phyloP scores from a whole-genome alignment of 2,329 filamentous ascomycete species.

The Pyrenochaeta sp. region DNA sequence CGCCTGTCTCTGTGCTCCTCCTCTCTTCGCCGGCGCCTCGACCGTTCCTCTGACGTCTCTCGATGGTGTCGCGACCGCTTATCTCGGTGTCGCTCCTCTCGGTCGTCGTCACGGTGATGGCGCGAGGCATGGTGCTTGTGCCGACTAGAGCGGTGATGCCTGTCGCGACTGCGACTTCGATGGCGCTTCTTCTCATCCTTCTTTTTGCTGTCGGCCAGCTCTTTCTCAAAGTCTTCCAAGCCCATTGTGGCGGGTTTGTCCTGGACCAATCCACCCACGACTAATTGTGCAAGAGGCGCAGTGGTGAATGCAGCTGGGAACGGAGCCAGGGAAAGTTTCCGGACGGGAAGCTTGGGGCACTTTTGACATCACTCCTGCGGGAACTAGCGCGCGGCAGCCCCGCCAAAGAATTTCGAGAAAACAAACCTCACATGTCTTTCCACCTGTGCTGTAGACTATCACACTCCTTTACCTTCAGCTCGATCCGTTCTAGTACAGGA shows the following conservation, averaged over 20 bases:
- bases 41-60: constrained; percentile 49
- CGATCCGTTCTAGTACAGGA: not conserved
- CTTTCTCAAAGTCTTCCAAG: constrained; percentile 79
- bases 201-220: constrained; percentile 72
- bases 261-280: not conserved
- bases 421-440: constrained; percentile 1
- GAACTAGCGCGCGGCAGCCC: constrained; percentile 32
- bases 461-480: constrained; percentile 10
- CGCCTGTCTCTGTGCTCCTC: constrained; percentile 31
- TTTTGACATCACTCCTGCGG: constrained; percentile 37
- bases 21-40: constrained; percentile 31
- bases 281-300: not conserved
- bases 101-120: constrained; percentile 60
- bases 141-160: constrained; percentile 44
- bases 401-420: constrained; percentile 44
- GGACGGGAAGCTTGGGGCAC: constrained; percentile 25
- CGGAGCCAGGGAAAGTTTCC: constrained; percentile 16
- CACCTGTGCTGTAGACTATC: not conserved
- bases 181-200: constrained; percentile 60
- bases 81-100: constrained; percentile 61
- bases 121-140: constrained; percentile 54
- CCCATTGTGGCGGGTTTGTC: constrained; percentile 56
- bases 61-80: constrained; percentile 70
- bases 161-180: constrained; percentile 53
- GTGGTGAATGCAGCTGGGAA: constrained; percentile 1